Base-by-base conservation (phyloP, 208 protist genomes). In the Angomonas ambiguus region DNA sequence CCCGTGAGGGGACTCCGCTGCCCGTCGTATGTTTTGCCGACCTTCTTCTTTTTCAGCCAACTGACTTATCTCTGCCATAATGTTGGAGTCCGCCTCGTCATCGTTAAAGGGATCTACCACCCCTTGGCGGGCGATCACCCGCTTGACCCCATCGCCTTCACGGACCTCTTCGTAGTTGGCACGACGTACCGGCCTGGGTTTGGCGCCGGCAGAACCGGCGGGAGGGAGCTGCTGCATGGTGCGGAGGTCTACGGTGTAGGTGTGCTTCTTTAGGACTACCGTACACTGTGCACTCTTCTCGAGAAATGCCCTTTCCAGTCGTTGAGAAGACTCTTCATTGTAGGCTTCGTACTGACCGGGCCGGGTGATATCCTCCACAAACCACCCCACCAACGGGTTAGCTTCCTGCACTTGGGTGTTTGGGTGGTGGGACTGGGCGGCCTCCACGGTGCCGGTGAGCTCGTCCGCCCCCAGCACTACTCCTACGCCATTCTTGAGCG, bases 311-410 rank as follows among this genome's bases (percentile, higher is more conserved):
- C 74, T 76, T 51, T 94, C 85, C 1, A 94, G 74, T 32, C 88
- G 65, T 10, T 71, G 48, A 4, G 71, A 71, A 8, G 70, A 79
- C 56, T 92, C 83, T 24, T 58, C 51, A 10, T 67, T 57, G 71
- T 92, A 92, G 24, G 68, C 61, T 62, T 90, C 81, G 75, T 80
- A 94, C 55, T 76, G 72, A 20, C 79, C 85, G 1, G 77, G 74
- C 1, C 59, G 55, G 45, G 86, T 76, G 10, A 85, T 45, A 45
- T 86, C 76, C 62, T 91, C 83, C 2, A 91, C 82, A 34, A 91
- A 86, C 85, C 85, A 94, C 8, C 70, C 84, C 13, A 53, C 27
- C 22, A 49, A 67, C 13, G 51, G 49, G 5, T 73, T 18, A 27
- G n/a, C 30, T 1, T 32, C 3, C 18, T 38, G 6, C 3, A 34